Evolutionary conservation across 768 basidiomycete species (phyloP), one percentile per base, ranked within the genome.

Genomic region (Strobilomyces confusus): DNA sequence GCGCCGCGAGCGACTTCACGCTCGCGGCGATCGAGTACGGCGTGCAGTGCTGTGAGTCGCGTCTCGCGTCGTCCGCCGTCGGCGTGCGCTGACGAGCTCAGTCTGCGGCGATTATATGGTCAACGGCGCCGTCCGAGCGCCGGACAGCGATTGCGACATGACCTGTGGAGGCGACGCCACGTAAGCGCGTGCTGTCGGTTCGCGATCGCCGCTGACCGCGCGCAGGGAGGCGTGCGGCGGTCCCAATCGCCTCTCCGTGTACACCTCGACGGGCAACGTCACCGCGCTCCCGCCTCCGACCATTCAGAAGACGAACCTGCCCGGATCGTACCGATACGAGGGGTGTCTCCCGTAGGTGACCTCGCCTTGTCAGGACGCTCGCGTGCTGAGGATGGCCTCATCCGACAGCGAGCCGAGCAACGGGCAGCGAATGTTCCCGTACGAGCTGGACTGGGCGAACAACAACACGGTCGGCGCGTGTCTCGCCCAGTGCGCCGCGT

Each of bases 21-120:
- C 60, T 89, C 40, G 89, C 88, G 5, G 91, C 82, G 15, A 72
- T 80, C 37, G 90, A 94, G 66, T 94, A 78, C 53, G 66, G 77
- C 42, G 64, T 64, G 3, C 74, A 80, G 54, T 77, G 76, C 52
- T 75, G 82, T 83, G 58, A 60, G 79, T 75, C 6, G 23, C 40
- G 13, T 44, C 7, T 4, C n/a, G 2, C 20, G n/a, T 46, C 17
- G 1, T 23, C 30, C 20, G n/a, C 44, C n/a, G 32, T 58, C 47
- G 9, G 49, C 43, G 12, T 42, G 15, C 14, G 29, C 53, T 55
- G 44, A 64, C 19, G 20, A 2, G 3, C 29, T 38, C 1, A 88
- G 86, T 83, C 70, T 94, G 92, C 58, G 89, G 87, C 3, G 76
- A 89, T 62, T 69, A 73, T 12, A 71, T 92, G 44, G 72, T 83